These are phyloP conservation scores for Apiospora malaysiana DNA, from an alignment of 2,329 filamentous ascomycete species.

Conservation along the genomic window DNA sequence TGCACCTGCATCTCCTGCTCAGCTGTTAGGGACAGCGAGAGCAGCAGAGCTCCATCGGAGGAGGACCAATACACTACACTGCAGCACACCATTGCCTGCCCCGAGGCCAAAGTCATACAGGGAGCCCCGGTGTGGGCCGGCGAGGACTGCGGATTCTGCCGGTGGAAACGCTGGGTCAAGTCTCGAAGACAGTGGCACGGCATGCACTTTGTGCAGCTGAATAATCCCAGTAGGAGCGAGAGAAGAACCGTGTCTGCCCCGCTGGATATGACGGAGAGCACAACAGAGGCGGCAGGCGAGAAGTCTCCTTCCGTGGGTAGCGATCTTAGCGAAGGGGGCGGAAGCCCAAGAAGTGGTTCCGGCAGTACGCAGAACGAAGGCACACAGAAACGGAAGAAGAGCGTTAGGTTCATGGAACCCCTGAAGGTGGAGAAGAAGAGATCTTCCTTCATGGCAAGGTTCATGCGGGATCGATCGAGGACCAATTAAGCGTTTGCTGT, in stretches of 20 bases:
- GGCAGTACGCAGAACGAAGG: too few species aligned
- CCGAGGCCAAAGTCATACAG: background rate
- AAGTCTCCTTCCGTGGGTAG: background rate
- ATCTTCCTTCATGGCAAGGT: background rate
- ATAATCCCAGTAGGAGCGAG: too few species aligned
- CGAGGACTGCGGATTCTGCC: slow-evolving; percentile 1
- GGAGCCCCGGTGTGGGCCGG: background rate
- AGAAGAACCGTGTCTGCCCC: too few species aligned
- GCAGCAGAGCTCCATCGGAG: background rate
- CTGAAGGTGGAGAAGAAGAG: background rate
- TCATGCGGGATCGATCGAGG: background rate
- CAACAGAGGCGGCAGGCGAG: too few species aligned
- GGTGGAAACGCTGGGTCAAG: background rate
- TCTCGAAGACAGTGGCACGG: background rate
- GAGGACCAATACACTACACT: too few species aligned
- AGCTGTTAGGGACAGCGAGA: background rate
- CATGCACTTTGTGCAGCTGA: background rate
- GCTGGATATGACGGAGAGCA: too few species aligned
- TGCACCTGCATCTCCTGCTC: background rate
- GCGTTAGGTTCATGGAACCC: background rate
- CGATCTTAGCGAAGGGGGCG: background rate
- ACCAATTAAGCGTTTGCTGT: background rate
- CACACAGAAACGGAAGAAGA: background rate
- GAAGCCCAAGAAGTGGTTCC: background rate
- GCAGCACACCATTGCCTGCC: background rate